Evolutionary conservation across 2,329 filamentous ascomycete species (phyloP).

Genomic region (Colletotrichum sojae): DNA sequence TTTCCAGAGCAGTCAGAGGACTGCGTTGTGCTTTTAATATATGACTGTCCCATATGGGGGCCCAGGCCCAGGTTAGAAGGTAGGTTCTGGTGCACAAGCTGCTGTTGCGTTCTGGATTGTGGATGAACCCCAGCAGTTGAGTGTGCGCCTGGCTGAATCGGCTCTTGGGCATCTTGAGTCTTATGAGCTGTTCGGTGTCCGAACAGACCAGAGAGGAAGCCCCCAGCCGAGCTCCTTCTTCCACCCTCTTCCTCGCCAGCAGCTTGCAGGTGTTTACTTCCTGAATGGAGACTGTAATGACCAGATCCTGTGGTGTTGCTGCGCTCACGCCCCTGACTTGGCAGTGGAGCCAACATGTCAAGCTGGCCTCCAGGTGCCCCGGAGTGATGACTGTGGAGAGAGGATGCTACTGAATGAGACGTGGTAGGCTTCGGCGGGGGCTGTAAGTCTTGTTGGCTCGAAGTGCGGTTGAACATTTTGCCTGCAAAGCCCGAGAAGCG

Average conservation of each 20-base stretch:
- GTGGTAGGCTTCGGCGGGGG: constrained; percentile 40
- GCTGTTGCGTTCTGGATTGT: constrained; percentile 9
- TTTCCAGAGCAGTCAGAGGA: constrained; percentile 9
- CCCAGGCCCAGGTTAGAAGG: neutral
- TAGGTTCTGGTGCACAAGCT: constrained; percentile 2
- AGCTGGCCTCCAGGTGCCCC: constrained; percentile 24
- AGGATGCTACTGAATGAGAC: constrained; percentile 43
- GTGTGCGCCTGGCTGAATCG: neutral
- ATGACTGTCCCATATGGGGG: constrained; percentile 9
- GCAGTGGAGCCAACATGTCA: constrained; percentile 21
- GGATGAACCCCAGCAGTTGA: constrained; percentile 5
- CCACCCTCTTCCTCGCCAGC: constrained; percentile 44
- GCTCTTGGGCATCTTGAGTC: constrained; percentile 20
- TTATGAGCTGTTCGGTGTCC: constrained; percentile 40
- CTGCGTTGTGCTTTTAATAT: neutral
- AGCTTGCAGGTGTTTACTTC: constrained; percentile 19
- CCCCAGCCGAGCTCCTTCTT: constrained; percentile 43
- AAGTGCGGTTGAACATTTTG: constrained; percentile 47
- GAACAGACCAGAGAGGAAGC: constrained; percentile 44
- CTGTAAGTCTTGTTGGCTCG: constrained; percentile 41
- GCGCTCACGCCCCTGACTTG: constrained; percentile 35
- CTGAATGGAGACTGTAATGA: constrained; percentile 21
- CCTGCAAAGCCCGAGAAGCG: constrained; percentile 59
- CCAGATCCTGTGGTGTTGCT: constrained; percentile 43
- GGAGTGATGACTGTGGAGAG: constrained; percentile 40